Evolutionary conservation across 176 grass and related monocot species (phyloP).

Genomic region (Eragrostis nindensis): DNA sequence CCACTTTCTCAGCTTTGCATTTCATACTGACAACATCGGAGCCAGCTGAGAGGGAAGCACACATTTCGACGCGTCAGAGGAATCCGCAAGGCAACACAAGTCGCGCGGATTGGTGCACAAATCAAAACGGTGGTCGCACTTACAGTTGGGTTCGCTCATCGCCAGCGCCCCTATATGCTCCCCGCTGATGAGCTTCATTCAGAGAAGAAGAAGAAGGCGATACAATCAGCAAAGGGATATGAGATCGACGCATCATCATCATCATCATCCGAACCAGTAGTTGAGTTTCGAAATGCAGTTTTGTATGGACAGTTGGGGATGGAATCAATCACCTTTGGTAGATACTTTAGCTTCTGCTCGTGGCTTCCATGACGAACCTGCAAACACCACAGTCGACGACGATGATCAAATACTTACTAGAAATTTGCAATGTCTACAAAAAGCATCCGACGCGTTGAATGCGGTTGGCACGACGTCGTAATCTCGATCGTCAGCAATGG

Average conservation of each 20-base stretch:
- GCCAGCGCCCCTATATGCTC: conserved; percentile 91
- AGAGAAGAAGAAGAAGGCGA: conserved; percentile 38
- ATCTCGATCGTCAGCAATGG: too few species aligned
- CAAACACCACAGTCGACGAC: conserved; percentile 13
- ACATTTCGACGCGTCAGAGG: conserved; percentile 1
- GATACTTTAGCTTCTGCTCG: conserved; percentile 74
- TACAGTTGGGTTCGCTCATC: conserved; percentile 98
- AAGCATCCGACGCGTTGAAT: background rate
- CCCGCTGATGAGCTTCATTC: conserved; percentile 81
- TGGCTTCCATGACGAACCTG: conserved; percentile 83
- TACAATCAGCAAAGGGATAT: conserved; percentile 23
- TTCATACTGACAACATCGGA: conserved; percentile 99
- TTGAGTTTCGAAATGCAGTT: too few species aligned
- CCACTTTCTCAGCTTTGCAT: conserved; percentile 89
- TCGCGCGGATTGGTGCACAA: background rate
- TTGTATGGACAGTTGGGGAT: background rate
- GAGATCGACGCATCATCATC: too few species aligned
- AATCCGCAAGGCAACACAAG: too few species aligned
- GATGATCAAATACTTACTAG: too few species aligned
- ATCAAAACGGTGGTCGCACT: conserved; percentile 1
- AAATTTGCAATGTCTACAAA: background rate
- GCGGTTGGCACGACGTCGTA: too few species aligned
- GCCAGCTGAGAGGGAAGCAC: conserved; percentile 62
- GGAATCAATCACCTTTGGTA: conserved; percentile 71
- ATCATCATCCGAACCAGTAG: background rate